Conservation (phyloP, 192 early-diverging fungal species). For the Umbelopsis sp. region DNA sequence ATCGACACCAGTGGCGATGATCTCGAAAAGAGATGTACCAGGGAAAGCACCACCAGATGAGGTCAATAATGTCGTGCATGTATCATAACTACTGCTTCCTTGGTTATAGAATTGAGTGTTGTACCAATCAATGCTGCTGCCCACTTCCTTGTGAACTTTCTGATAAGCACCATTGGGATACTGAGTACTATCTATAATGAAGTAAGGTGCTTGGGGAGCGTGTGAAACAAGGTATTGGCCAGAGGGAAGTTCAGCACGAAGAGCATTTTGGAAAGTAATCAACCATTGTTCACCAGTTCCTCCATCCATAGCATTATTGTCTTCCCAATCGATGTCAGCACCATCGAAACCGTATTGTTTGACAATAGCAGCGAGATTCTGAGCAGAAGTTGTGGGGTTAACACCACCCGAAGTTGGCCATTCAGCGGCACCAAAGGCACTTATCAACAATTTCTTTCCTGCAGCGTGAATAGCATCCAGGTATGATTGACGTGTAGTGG, state of each 20-base stretch:
- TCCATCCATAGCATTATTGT: slow-evolving; percentile 37
- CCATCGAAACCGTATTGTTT: slow-evolving; percentile 40
- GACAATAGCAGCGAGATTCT: slow-evolving; percentile 38
- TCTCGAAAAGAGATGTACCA: slow-evolving; percentile 40
- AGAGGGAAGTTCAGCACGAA: slow-evolving; percentile 30
- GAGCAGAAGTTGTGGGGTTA: slow-evolving; percentile 28
- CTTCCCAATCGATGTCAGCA: slow-evolving; percentile 47
- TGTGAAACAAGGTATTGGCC: slow-evolving; percentile 40
- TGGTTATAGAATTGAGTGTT: slow-evolving; percentile 45
- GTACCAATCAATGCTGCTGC: slow-evolving; percentile 39
- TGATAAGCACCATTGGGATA: slow-evolving; percentile 43
- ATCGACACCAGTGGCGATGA: slow-evolving; percentile 27
- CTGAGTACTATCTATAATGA: slow-evolving; percentile 26
- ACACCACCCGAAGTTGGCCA: slow-evolving; percentile 29
- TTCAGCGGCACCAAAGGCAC: slow-evolving; percentile 39
- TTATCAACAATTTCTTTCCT: slow-evolving; percentile 33
- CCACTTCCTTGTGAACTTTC: slow-evolving; percentile 29
- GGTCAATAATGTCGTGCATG: slow-evolving; percentile 30
- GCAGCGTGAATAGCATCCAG: slow-evolving; percentile 32
- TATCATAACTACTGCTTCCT: slow-evolving; percentile 31
- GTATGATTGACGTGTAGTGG: slow-evolving; percentile 25
- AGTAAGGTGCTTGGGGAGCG: slow-evolving; percentile 45
- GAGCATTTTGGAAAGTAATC: slow-evolving; percentile 31
- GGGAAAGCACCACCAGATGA: slow-evolving; percentile 31
- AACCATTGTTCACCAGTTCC: slow-evolving; percentile 46